phyloP scores from a whole-genome alignment of 2,329 filamentous ascomycete species.

The Emmonsia crescens region DNA sequence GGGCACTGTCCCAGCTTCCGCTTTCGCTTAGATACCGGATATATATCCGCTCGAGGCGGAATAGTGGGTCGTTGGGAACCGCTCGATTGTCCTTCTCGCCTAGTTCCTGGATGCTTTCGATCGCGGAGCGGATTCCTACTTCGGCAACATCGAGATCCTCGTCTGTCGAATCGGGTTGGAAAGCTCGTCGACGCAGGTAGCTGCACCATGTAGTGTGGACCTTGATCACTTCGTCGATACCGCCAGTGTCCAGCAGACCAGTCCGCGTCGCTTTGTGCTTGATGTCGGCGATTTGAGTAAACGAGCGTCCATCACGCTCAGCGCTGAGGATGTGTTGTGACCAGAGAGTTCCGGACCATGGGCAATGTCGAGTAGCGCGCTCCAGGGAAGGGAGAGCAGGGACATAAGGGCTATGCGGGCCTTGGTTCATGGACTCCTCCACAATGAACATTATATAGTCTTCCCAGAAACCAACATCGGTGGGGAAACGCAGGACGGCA shows the following conservation, averaged over 20 bases:
- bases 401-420: constrained; percentile 25
- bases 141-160: constrained; percentile 85
- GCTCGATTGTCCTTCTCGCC: constrained; percentile 67
- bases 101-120: constrained; percentile 71
- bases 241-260: constrained; percentile 70
- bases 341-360: constrained; percentile 88
- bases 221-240: constrained; percentile 78
- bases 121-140: constrained; percentile 71
- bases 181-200: constrained; percentile 76
- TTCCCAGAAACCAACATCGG: constrained; percentile 67
- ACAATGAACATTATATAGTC: constrained; percentile 69
- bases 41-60: constrained; percentile 79
- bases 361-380: constrained; percentile 78
- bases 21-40: constrained; percentile 87
- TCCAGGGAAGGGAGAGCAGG: constrained; percentile 60
- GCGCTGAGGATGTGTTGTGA: constrained; percentile 76
- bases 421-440: constrained; percentile 39
- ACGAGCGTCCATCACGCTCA: constrained; percentile 65
- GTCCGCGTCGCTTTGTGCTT: constrained; percentile 88
- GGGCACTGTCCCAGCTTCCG: constrained; percentile 63
- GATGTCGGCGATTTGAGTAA: constrained; percentile 72
- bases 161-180: constrained; percentile 60
- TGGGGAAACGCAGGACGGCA: constrained; percentile 61
- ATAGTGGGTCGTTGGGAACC: constrained; percentile 79
- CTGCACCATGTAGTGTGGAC: constrained; percentile 93